Conservation (phyloP, 345 rosid genomes). For the Hibiscus tridactylites region DNA sequence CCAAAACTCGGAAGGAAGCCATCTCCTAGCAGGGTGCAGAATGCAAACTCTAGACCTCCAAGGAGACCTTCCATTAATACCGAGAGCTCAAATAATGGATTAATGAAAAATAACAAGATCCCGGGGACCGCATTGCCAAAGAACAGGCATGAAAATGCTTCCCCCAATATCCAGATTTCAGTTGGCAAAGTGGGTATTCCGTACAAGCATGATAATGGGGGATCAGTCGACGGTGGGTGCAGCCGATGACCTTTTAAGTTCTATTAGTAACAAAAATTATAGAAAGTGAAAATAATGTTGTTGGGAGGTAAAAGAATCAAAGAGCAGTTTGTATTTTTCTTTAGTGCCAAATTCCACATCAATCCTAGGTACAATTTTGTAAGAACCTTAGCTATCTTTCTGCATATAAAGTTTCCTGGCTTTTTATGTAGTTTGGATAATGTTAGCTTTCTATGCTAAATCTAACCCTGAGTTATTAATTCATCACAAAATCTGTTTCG, state of each 20-base stretch:
- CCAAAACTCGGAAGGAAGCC: conserved; percentile 45
- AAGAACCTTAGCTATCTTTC: background rate
- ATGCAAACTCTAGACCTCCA: conserved; percentile 32
- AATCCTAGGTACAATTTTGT: background rate
- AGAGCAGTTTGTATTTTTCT: background rate
- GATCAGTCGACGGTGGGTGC: background rate
- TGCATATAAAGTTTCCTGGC: background rate
- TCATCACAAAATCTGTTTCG: too few species aligned
- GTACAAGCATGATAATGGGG: background rate
- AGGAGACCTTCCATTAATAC: conserved; percentile 24
- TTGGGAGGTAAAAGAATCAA: background rate
- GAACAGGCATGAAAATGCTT: conserved; percentile 50
- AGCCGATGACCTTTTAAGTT: background rate
- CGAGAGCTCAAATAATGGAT: conserved; percentile 24
- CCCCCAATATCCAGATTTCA: conserved; percentile 55
- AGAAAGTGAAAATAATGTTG: background rate
- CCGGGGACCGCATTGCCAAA: conserved; percentile 23
- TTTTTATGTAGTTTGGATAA: background rate
- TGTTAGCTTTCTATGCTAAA: background rate
- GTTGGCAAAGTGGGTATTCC: conserved; percentile 3
- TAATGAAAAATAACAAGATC: conserved; percentile 27
- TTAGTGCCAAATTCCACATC: background rate
- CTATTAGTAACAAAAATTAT: background rate
- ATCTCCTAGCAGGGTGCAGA: conserved; percentile 19
- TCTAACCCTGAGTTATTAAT: background rate